Conservation (phyloP, 2,329 filamentous ascomycete genomes). For the Thelonectria discophora region DNA sequence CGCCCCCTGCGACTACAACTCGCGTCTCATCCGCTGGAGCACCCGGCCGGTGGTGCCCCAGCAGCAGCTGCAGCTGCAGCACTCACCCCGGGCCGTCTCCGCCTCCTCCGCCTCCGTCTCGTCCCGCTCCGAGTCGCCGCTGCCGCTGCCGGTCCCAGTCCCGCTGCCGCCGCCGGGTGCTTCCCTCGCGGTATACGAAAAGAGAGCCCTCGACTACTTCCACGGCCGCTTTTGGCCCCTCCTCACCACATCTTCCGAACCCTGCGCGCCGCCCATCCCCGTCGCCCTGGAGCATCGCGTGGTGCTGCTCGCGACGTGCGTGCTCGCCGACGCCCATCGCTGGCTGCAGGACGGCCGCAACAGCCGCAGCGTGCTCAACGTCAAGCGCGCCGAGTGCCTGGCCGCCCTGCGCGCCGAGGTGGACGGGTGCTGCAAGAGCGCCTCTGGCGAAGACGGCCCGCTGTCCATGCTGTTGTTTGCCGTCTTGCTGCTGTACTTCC, state of each 20-base stretch:
- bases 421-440: slow-evolving; percentile 40
- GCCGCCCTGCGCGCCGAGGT: slow-evolving; percentile 46
- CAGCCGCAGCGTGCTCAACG: slow-evolving; percentile 37
- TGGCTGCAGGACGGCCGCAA: slow-evolving; percentile 45
- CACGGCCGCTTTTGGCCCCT: slow-evolving; percentile 39
- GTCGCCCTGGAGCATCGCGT: slow-evolving; percentile 46
- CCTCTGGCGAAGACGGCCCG: slow-evolving; percentile 44
- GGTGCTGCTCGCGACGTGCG: slow-evolving; percentile 45
- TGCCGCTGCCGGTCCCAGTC: too few relatives aligned
- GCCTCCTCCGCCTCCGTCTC: slow-evolving; percentile 43
- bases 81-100: slow-evolving; percentile 42
- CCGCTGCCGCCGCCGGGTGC: too few relatives aligned
- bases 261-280: slow-evolving; percentile 43
- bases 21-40: slow-evolving; percentile 53
- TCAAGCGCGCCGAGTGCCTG: slow-evolving; percentile 43
- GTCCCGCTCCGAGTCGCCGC: slow-evolving; percentile 38
- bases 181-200: slow-evolving; percentile 43
- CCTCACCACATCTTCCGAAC: slow-evolving; percentile 22
- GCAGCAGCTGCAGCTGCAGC: too few relatives aligned
- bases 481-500: slow-evolving; percentile 54
- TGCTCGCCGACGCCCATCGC: slow-evolving; percentile 46
- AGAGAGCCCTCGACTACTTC: slow-evolving; percentile 46
- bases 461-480: slow-evolving; percentile 49
- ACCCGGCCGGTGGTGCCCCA: slow-evolving; percentile 36
- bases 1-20: slow-evolving; percentile 44